Percentiles rank a stretch among this genome's conserved stretches.
phyloP scores from a whole-genome alignment of 768 basidiomycete species.

The Russula abietina region DNA sequence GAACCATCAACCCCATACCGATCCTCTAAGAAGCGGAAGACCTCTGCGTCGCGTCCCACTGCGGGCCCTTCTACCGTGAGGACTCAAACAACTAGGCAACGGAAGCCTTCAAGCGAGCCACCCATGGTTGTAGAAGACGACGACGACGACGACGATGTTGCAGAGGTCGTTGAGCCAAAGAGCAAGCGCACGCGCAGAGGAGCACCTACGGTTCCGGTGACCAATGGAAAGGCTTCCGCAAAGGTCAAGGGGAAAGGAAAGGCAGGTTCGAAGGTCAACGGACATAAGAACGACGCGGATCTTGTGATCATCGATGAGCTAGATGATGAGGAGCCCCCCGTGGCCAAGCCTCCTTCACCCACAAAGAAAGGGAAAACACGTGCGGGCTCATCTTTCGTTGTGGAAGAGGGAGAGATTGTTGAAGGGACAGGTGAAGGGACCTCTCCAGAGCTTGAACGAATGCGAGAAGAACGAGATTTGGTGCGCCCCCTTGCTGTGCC shows the following conservation, averaged over 20 bases:
- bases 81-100: conserved; percentile 17
- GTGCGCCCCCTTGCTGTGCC: conserved; percentile 18
- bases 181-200: conserved; percentile 19
- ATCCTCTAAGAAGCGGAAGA: conserved; percentile 26
- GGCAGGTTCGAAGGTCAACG: conserved; percentile 29
- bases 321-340: conserved; percentile 19
- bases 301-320: conserved; percentile 14
- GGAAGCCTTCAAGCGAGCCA: conserved; percentile 16
- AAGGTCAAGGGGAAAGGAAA: conserved; percentile 36
- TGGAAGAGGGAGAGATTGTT: not conserved
- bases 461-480: conserved; percentile 28
- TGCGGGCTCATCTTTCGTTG: not conserved
- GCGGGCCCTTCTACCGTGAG: conserved; percentile 26
- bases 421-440: not conserved
- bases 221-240: conserved; percentile 30
- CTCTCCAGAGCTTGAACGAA: conserved; percentile 22
- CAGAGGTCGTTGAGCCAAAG: conserved; percentile 22
- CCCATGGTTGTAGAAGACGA: conserved; percentile 21
- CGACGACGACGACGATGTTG: conserved; percentile 24
- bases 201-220: conserved; percentile 3
- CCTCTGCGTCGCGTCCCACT: conserved; percentile 18
- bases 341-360: conserved; percentile 15
- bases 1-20: conserved; percentile 31
- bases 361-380: conserved; percentile 14
- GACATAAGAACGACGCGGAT: not conserved